Evolutionary conservation across 495 filamentous ascomycete genomes (phyloP), one percentile per base, ranked within the genome.

Genomic region (Tuber brumale): DNA sequence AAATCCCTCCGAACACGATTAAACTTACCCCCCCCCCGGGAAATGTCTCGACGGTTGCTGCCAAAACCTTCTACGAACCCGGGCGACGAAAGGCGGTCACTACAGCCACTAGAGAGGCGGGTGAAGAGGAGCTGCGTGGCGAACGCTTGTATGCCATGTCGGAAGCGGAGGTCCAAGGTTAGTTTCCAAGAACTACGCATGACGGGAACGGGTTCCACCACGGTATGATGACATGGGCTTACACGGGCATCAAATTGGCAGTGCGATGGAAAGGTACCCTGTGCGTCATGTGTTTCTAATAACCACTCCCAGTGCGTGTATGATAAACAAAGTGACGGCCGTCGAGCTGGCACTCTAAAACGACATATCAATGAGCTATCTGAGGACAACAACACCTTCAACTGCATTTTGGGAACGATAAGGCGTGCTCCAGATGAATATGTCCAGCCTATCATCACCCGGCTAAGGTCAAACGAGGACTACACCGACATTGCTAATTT

Each of bases 111-210:
- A 23, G 77, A 79, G 48, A 78, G 77, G 45, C 76, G 77, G 70
- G 70, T 70, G 43, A 79, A 79, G 43, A 72, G 77, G 72, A 79
- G 70, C 70, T 79, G 77, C 71, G 77, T 79, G 70, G 75, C 76
- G 57, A 79, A 69, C 27, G 76, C 77, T 79, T 79, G 77, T 78
- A 78, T 79, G 77, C 77, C 77, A 44, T 79, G 77, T 78, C 77
- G 77, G 76, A 79, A 79, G 48, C 77, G 77, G 77, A 79, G 77
- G 71, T 79, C 77, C 70, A 79, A 79, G 77, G 77, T 79, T 45
- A 71, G 76, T 70, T 79, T 61, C 39, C 72, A 18, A 37, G 69
- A 72, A 21, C 69, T 69, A 72, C 31, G 70, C 43, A 75, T 46
- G 31, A 72, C 45, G 16, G 45, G 61, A 41, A 41, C 14, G 14